A percentile compares a stretch with the other conserved stretches of the same genome.
These are phyloP conservation scores for Sugiyamaella xylanicola DNA, from an alignment of 1,139 yeast species.

Conservation along the genomic window DNA sequence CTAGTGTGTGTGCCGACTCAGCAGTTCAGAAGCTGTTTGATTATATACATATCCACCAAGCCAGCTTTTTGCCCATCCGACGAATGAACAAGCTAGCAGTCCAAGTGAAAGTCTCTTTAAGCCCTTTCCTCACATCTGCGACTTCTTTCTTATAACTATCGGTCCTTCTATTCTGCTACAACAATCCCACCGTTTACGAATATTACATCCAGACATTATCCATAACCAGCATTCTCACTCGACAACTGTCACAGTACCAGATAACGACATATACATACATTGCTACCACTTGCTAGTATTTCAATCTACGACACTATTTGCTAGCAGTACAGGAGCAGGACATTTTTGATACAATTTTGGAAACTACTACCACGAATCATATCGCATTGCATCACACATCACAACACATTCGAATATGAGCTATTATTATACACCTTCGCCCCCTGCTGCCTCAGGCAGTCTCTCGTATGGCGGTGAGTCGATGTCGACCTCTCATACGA, in stretches of 20 bases:
- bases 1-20: neutral
- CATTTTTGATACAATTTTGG: too few relatives aligned
- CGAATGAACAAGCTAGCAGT: slow-evolving; percentile 14
- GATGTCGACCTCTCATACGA: slow-evolving; percentile 1
- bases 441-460: slow-evolving; percentile 20
- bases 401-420: slow-evolving; percentile 23
- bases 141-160: slow-evolving; percentile 10
- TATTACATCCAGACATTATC: too few relatives aligned
- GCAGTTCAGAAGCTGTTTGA: neutral
- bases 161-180: too few relatives aligned
- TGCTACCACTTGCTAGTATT: too few relatives aligned
- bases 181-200: too few relatives aligned
- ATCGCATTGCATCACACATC: too few relatives aligned
- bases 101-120: slow-evolving; percentile 1
- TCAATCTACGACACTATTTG: too few relatives aligned
- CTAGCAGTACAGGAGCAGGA: too few relatives aligned
- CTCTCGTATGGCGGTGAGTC: slow-evolving; percentile 7
- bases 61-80: neutral
- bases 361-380: too few relatives aligned
- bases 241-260: neutral
- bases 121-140: slow-evolving; percentile 1
- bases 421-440: slow-evolving; percentile 25
- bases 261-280: neutral
- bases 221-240: neutral
- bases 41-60: too few relatives aligned